Evolutionary conservation across 1,284 basidiomycete genomes (phyloP).

Genomic region (Agaricales sp.): DNA sequence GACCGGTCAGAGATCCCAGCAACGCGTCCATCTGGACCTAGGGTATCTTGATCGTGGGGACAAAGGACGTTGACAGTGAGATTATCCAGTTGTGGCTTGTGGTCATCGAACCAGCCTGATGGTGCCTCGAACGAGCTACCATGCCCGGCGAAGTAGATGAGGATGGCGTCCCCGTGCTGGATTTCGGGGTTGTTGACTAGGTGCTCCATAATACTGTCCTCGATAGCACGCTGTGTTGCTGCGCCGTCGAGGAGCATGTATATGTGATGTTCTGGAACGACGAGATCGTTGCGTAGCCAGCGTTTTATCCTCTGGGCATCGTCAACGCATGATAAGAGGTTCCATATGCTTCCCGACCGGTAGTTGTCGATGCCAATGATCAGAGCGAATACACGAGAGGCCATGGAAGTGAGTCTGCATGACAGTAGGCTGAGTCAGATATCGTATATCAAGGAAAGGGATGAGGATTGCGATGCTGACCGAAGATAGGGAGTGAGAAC

Average conservation of each 20-base stretch:
- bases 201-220: constrained; percentile 46
- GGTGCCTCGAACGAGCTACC: constrained; percentile 46
- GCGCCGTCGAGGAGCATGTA: constrained; percentile 41
- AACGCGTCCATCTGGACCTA: constrained; percentile 31
- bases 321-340: constrained; percentile 49
- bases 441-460: neutral
- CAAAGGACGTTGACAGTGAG: constrained; percentile 44
- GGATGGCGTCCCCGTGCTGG: constrained; percentile 46
- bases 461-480: too few species aligned
- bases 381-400: constrained; percentile 44
- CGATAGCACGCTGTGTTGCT: constrained; percentile 49
- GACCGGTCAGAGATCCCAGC: constrained; percentile 59
- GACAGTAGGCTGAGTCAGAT: neutral
- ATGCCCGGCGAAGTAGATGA: constrained; percentile 63
- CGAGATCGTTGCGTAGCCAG: constrained; percentile 44
- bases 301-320: constrained; percentile 45
- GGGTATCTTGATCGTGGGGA: constrained; percentile 51
- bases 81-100: neutral
- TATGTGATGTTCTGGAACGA: constrained; percentile 49
- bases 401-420: constrained; percentile 21
- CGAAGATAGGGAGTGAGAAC: too few species aligned
- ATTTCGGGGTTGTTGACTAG: constrained; percentile 49
- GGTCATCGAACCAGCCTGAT: constrained; percentile 38
- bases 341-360: constrained; percentile 52
- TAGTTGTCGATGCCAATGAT: constrained; percentile 57